These are phyloP conservation scores for Phaeodactylum tricornutum DNA, from an alignment of 108 stramenopile species.

Conservation along the genomic window DNA sequence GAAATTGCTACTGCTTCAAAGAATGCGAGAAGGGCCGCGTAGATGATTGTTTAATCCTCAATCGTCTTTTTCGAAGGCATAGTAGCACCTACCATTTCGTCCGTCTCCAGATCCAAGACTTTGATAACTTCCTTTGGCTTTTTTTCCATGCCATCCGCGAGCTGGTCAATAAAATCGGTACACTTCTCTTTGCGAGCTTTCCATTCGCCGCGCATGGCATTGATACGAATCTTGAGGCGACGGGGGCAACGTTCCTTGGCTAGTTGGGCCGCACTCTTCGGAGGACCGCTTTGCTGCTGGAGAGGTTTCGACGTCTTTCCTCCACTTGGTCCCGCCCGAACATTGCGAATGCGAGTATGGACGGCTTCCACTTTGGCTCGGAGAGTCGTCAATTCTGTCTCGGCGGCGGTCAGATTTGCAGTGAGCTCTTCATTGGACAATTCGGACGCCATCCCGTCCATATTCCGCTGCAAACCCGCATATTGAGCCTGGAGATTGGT, in stretches of 20 bases:
- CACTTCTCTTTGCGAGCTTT: constrained; percentile 63
- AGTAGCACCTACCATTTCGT: constrained; percentile 39
- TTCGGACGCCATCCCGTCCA: constrained; percentile 20
- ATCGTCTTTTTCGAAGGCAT: constrained; percentile 44
- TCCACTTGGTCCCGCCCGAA: constrained; percentile 7
- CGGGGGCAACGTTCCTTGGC: constrained; percentile 15
- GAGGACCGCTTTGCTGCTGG: constrained; percentile 7
- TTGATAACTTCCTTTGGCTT: constrained; percentile 69
- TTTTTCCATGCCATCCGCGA: constrained; percentile 83
- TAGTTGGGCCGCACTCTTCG: constrained; percentile 11
- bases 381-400: constrained; percentile 25
- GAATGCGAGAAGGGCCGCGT: not conserved
- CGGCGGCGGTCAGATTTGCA: constrained; percentile 12
- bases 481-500: constrained; percentile 14
- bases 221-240: constrained; percentile 55
- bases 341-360: constrained; percentile 17
- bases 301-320: constrained; percentile 1
- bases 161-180: constrained; percentile 71
- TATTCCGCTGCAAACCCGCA: constrained; percentile 14
- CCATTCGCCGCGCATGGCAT: constrained; percentile 64
- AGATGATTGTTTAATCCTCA: constrained; percentile 7
- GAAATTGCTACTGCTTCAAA: not conserved
- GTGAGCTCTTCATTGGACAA: constrained; percentile 53
- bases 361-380: constrained; percentile 19
- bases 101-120: constrained; percentile 68